Evolutionary conservation across 352 stramenopile genomes (phyloP).

Genomic region (Globisporangium acanthophoron): DNA sequence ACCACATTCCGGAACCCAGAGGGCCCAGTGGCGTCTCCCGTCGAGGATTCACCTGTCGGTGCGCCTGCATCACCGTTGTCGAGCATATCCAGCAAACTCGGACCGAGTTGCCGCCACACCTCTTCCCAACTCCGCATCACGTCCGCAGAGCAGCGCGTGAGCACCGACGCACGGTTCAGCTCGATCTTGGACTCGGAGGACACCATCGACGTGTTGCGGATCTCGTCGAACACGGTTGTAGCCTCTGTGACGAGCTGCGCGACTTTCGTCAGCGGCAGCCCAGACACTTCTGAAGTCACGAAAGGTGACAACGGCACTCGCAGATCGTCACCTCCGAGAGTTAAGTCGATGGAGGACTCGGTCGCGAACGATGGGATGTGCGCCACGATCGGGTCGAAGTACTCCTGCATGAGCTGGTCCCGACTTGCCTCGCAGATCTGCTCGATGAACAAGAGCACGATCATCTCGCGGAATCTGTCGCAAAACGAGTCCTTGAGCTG

Average conservation of each 20-base stretch:
- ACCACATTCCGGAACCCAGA: constrained; percentile 17
- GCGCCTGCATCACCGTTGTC: constrained; percentile 13
- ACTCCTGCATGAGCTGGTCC: constrained; percentile 46
- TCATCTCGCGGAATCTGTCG: constrained; percentile 49
- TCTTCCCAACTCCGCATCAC: constrained; percentile 40
- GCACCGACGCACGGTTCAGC: constrained; percentile 36
- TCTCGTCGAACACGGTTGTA: constrained; percentile 41
- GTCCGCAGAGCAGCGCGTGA: constrained; percentile 39
- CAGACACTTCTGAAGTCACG: constrained; percentile 1
- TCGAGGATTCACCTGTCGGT: constrained; percentile 5
- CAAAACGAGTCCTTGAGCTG: constrained; percentile 63
- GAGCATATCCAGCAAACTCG: constrained; percentile 42
- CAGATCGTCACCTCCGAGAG: constrained; percentile 2
- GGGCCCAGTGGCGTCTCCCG: background rate
- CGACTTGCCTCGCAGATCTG: constrained; percentile 27
- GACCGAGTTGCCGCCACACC: constrained; percentile 49
- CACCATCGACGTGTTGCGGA: constrained; percentile 60
- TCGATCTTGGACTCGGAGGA: constrained; percentile 70
- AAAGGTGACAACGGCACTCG: constrained; percentile 2
- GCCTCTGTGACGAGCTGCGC: constrained; percentile 42
- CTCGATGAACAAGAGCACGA: constrained; percentile 52
- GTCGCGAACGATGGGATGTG: constrained; percentile 29
- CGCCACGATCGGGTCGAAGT: constrained; percentile 50
- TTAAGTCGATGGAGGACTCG: constrained; percentile 15
- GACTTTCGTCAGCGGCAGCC: constrained; percentile 26